These are phyloP conservation scores for Penicillium paradoxum DNA, from an alignment of 495 filamentous ascomycete genomes.

Conservation along the genomic window DNA sequence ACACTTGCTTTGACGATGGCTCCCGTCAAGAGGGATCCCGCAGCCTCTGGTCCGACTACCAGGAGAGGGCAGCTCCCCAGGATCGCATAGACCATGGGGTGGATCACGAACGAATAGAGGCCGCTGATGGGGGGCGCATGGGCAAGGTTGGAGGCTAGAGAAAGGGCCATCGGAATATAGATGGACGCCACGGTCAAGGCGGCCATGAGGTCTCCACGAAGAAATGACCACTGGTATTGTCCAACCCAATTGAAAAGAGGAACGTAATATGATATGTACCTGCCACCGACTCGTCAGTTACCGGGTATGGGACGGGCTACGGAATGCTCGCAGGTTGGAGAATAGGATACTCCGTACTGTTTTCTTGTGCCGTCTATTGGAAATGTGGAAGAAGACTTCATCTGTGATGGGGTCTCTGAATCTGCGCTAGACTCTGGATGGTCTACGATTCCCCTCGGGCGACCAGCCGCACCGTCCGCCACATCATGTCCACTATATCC, in stretches of 20 bases:
- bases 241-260: conserved; percentile 83
- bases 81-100: conserved; percentile 83
- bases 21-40: conserved; percentile 84
- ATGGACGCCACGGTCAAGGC: conserved; percentile 89
- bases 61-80: conserved; percentile 87
- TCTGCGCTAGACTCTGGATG: conserved; percentile 18
- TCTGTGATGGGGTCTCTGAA: conserved; percentile 32
- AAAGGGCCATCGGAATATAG: conserved; percentile 97
- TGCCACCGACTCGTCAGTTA: conserved; percentile 33
- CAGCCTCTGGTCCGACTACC: conserved; percentile 94
- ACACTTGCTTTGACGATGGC: conserved; percentile 77
- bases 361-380: conserved; percentile 31
- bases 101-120: conserved; percentile 91
- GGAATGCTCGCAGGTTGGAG: background rate
- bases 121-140: conserved; percentile 93
- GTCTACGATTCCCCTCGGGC: conserved; percentile 11
- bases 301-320: background rate
- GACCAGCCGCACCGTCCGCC: conserved; percentile 6
- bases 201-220: conserved; percentile 83
- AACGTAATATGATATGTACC: conserved; percentile 91
- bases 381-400: conserved; percentile 27
- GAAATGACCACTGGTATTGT: conserved; percentile 74
- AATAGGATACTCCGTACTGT: conserved; percentile 23
- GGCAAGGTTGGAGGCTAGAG: conserved; percentile 86
- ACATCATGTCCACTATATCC: conserved; percentile 17